Evolutionary conservation across 176 grass and related monocot genomes (phyloP), one percentile per base, ranked within the genome.

Genomic region (Bonia amplexicaulis): DNA sequence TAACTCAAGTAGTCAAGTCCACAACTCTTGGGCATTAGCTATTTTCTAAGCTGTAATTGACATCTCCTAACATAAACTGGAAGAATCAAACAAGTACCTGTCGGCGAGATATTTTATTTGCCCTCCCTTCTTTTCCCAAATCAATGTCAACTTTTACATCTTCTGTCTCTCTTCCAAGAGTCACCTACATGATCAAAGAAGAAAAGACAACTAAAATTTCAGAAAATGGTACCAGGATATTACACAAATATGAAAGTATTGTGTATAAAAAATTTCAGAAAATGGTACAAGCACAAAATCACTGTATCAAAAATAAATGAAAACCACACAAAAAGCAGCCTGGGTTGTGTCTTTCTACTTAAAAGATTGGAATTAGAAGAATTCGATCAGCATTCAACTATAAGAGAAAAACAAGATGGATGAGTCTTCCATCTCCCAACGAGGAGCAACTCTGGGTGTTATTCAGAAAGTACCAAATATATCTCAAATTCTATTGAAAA

Each of bases 131-230:
- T 89, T 92, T 93, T 88, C 88, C 92, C 88, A 99, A 96, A 80
- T 99, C 90, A 84, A 99, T 92, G 84, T 99, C 96, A 88, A 99
- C 96, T 82, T 99, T 93, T 46, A 92, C 26, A 42, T 99, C 93
- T 88, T 92, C 91, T 47, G 96, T 94, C 61, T 91, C 93, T 86
- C 96, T 94, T 92, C 96, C 96, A 82, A 99, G 92, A 89, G 79
- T 86, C 63, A 99, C 96, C 96, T 99, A 82, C 57, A 74, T 68
- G 66, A 79, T 63, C 49, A 84, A 37, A 73, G 45, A 74, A 66
- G 27, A 76, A 66, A 73, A 52, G 27, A 41, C 15, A 29, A 77
- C 52, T 58, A 27, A 66, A 69, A 77, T 48, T 42, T 71, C 42
- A 81, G 64, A 86, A 76, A 48, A 70, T 35, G 13, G 54, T 65